Percentiles rank a stretch among this genome's conserved stretches.
phyloP scores from a whole-genome alignment of 192 early-diverging fungal species.

The Coemansia asiatica region DNA sequence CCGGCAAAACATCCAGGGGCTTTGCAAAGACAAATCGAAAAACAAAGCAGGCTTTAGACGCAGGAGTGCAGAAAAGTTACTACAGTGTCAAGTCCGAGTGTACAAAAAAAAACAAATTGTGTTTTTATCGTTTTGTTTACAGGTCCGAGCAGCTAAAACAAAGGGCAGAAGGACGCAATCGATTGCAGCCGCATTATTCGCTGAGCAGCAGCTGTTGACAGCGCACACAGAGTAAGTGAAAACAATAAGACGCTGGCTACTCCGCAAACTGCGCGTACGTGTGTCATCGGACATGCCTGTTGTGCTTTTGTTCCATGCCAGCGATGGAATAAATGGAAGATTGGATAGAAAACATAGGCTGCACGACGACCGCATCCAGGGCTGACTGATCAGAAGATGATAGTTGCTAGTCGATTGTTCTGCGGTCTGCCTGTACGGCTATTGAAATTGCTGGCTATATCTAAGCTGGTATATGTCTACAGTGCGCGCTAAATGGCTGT shows the following conservation, averaged over 20 bases:
- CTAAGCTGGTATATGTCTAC: too few species aligned
- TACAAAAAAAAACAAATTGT: too few species aligned
- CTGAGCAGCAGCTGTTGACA: too few species aligned
- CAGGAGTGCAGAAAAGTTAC: too few species aligned
- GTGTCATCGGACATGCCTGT: not conserved
- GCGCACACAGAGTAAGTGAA: not conserved
- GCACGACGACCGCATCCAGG: not conserved
- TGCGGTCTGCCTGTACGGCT: not conserved
- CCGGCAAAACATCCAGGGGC: not conserved
- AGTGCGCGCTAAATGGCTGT: too few species aligned
- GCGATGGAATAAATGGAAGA: conserved; percentile 5
- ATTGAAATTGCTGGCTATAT: too few species aligned
- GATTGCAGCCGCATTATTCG: too few species aligned
- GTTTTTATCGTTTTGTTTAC: too few species aligned
- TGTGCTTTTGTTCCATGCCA: not conserved
- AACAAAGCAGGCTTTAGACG: not conserved
- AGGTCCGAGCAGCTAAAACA: too few species aligned
- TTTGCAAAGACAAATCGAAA: not conserved
- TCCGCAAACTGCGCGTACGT: not conserved
- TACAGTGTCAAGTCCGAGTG: too few species aligned
- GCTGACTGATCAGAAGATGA: not conserved
- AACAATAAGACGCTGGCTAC: not conserved
- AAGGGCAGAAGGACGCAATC: too few species aligned
- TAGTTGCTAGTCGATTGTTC: not conserved
- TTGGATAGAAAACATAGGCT: not conserved